Conservation (phyloP, 2,329 filamentous ascomycete genomes). For the Penicillium expansum region DNA sequence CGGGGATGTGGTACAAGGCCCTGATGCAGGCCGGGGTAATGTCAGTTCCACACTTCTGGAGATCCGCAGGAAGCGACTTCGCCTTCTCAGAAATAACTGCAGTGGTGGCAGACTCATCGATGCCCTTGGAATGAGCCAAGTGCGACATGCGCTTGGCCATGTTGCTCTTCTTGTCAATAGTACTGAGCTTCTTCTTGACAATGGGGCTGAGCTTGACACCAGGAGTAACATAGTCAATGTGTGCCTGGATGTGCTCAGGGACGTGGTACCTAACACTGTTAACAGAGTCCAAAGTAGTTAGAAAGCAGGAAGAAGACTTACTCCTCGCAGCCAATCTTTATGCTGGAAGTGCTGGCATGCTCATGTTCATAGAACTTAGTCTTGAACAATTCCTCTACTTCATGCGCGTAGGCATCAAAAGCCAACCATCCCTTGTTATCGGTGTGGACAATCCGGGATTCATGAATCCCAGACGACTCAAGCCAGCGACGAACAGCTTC, state of each 20-base stretch:
- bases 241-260: constrained; percentile 46
- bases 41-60: constrained; percentile 50
- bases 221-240: constrained; percentile 58
- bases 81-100: constrained; percentile 17
- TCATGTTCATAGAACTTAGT: constrained; percentile 54
- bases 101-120: neutral
- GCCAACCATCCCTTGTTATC: constrained; percentile 54
- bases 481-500: constrained; percentile 55
- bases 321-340: constrained; percentile 37
- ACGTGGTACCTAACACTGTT: constrained; percentile 45
- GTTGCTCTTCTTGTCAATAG: constrained; percentile 24
- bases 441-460: constrained; percentile 50
- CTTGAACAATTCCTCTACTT: constrained; percentile 54
- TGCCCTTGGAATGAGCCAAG: constrained; percentile 12
- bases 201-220: constrained; percentile 51
- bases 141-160: constrained; percentile 23
- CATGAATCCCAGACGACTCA: constrained; percentile 50
- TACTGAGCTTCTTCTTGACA: constrained; percentile 41
- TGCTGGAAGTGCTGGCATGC: constrained; percentile 34
- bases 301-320: constrained; percentile 29
- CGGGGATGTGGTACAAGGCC: constrained; percentile 49
- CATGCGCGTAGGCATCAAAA: constrained; percentile 54
- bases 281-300: neutral
- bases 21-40: constrained; percentile 59
- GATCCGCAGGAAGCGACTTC: constrained; percentile 23